phyloP scores from a whole-genome alignment of 2,329 filamentous ascomycete species.

The Thermothelomyces thermophilus region DNA sequence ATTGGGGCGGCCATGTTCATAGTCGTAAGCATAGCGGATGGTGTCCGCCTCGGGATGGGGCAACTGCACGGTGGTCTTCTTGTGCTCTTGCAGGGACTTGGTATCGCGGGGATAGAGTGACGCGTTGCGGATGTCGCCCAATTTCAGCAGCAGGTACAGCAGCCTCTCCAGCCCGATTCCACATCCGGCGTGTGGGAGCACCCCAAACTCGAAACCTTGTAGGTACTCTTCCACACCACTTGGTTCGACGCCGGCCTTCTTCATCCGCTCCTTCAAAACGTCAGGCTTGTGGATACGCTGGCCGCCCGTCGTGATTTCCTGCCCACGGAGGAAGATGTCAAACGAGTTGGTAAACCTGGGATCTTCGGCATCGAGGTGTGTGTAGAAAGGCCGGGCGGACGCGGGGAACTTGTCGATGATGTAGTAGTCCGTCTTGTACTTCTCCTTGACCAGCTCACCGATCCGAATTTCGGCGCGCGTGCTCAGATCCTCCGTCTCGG shows the following conservation, averaged over 20 bases:
- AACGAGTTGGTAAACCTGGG: constrained; percentile 79
- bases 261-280: constrained; percentile 72
- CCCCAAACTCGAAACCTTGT: constrained; percentile 79
- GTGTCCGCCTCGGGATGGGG: constrained; percentile 86
- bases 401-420: constrained; percentile 89
- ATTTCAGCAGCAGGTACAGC: constrained; percentile 74
- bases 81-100: constrained; percentile 64
- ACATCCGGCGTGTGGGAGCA: constrained; percentile 82
- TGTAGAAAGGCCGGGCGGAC: constrained; percentile 82
- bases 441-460: constrained; percentile 76
- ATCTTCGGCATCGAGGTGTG: constrained; percentile 73
- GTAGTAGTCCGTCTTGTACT: constrained; percentile 85
- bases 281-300: constrained; percentile 83
- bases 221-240: constrained; percentile 87
- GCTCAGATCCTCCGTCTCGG: constrained; percentile 70
- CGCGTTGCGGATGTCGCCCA: constrained; percentile 84
- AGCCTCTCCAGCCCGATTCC: constrained; percentile 87
- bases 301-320: constrained; percentile 87
- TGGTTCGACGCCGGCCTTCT: constrained; percentile 65
- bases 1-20: constrained; percentile 29
- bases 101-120: constrained; percentile 85
- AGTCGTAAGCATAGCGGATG: constrained; percentile 50
- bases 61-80: constrained; percentile 51
- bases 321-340: constrained; percentile 88
- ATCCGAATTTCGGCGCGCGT: constrained; percentile 84